A percentile compares a stretch with the other conserved stretches of the same genome.
These are phyloP conservation scores for Candida anutae DNA, from an alignment of 1,139 yeast species.

Conservation along the genomic window DNA sequence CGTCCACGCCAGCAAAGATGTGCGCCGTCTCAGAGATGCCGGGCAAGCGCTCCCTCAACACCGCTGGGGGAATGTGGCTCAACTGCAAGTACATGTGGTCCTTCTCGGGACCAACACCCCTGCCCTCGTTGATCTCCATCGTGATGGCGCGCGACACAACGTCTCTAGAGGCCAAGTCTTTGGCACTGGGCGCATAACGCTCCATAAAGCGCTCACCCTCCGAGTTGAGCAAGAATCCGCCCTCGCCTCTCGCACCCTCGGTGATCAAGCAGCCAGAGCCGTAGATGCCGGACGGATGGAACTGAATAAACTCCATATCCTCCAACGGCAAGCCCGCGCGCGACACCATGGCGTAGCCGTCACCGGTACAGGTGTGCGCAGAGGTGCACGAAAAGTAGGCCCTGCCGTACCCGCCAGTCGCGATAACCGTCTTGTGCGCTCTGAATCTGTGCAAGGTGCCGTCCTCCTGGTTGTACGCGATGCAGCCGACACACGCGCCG, in stretches of 20 bases:
- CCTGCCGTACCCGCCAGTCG: conserved; percentile 99
- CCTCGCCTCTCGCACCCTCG: conserved; percentile 99
- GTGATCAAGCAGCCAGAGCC: conserved; percentile 98
- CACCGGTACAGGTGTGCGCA: conserved; percentile 99
- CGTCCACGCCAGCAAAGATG: conserved; percentile 98
- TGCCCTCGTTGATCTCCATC: conserved; percentile 96
- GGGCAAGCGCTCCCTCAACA: conserved; percentile 91
- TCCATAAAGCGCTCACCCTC: conserved; percentile 99
- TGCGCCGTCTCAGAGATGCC: conserved; percentile 99
- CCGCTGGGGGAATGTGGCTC: conserved; percentile 88
- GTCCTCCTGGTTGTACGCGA: conserved; percentile 97
- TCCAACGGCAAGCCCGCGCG: conserved; percentile 97
- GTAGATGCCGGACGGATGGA: conserved; percentile 99
- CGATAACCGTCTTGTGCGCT: conserved; percentile 92
- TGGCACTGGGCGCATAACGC: conserved; percentile 98
- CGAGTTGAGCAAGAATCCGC: conserved; percentile 91
- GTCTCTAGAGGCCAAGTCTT: conserved; percentile 97
- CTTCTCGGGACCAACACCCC: conserved; percentile 96
- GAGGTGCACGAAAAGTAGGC: conserved; percentile 98
- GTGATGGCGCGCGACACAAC: conserved; percentile 98
- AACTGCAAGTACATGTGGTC: conserved; percentile 95
- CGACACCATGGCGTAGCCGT: conserved; percentile 96
- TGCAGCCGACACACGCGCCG: conserved; percentile 94
- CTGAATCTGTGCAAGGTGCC: conserved; percentile 97
- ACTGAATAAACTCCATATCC: conserved; percentile 95